Percentiles rank a stretch among this genome's conserved stretches.
These are phyloP conservation scores for Penicillium sp. DNA, from an alignment of 2,329 filamentous ascomycete genomes.

Conservation along the genomic window DNA sequence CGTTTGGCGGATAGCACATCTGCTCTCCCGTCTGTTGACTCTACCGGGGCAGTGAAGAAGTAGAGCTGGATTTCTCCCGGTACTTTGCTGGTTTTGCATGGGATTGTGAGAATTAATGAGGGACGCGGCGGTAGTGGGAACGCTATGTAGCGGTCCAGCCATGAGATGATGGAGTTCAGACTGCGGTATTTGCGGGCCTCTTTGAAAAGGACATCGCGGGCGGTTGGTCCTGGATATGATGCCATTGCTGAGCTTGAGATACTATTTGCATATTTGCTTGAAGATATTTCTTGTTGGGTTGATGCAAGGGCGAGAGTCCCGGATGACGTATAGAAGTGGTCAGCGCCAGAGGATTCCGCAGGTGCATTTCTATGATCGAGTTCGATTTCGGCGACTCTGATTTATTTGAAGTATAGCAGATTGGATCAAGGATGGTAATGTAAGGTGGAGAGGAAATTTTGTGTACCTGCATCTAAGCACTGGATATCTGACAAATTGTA, in stretches of 20 bases:
- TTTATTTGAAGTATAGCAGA: not conserved
- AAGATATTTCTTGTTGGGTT: not conserved
- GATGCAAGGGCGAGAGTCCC: not conserved
- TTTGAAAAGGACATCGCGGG: conserved; percentile 5
- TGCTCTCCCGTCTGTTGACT: not conserved
- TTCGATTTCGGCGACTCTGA: not conserved
- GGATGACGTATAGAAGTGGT: not conserved
- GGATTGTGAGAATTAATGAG: conserved; percentile 12
- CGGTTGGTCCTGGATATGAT: not conserved
- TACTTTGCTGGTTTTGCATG: conserved; percentile 14
- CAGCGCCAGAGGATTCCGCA: not conserved
- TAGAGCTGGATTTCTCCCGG: conserved; percentile 14
- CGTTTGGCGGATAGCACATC: not conserved
- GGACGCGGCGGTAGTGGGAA: conserved; percentile 12
- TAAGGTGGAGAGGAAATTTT: not conserved
- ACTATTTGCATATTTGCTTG: not conserved
- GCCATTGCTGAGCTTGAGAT: not conserved
- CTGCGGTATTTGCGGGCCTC: conserved; percentile 16
- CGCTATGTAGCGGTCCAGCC: conserved; percentile 19
- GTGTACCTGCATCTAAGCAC: not conserved
- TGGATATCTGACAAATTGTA: not conserved
- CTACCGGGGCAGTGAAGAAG: conserved; percentile 12
- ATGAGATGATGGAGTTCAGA: conserved; percentile 11
- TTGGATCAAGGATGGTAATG: not conserved
- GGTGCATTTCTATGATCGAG: not conserved